Percentiles rank a stretch among this genome's conserved stretches.
Evolutionary conservation across 2,329 filamentous ascomycete species (phyloP).

Genomic region (Aspergillus sojae): DNA sequence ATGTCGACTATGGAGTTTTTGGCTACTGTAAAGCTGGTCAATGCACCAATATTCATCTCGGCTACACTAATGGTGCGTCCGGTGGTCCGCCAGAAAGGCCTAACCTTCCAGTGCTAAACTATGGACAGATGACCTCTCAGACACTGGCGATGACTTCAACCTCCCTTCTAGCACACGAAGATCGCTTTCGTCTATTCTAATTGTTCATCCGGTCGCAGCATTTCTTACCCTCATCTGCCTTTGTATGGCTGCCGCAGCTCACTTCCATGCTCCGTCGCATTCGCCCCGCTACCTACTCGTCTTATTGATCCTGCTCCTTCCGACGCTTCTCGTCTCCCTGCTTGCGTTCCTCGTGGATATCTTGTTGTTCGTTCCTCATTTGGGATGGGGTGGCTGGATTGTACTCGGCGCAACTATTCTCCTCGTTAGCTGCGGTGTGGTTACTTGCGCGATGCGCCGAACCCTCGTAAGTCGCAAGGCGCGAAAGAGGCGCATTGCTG

Average conservation of each 20-base stretch:
- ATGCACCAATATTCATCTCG: conserved; percentile 77
- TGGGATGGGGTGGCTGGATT: conserved; percentile 92
- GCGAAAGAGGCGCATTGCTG: conserved; percentile 85
- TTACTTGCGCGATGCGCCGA: conserved; percentile 92
- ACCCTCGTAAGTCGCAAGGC: conserved; percentile 90
- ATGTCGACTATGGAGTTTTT: conserved; percentile 87
- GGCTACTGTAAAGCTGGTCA: conserved; percentile 71
- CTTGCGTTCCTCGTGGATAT: conserved; percentile 93
- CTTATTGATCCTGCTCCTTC: conserved; percentile 81
- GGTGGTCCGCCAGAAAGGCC: background rate
- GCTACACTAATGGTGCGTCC: conserved; percentile 78
- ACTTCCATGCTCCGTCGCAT: conserved; percentile 85
- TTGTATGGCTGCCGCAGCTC: conserved; percentile 74
- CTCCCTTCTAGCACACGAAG: conserved; percentile 66
- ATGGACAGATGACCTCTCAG: conserved; percentile 37
- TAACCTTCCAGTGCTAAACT: conserved; percentile 5
- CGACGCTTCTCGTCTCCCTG: conserved; percentile 80
- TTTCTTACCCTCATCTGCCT: conserved; percentile 84
- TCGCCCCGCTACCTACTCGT: conserved; percentile 85
- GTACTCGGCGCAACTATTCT: conserved; percentile 87
- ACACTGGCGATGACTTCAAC: conserved; percentile 57
- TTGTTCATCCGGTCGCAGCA: conserved; percentile 90
- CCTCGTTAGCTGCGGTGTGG: conserved; percentile 76
- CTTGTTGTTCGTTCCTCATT: conserved; percentile 88
- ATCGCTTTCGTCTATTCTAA: conserved; percentile 81